Evolutionary conservation across 495 filamentous ascomycete species (phyloP), one percentile per base, ranked within the genome.

Genomic region (Achaetomiella virescens): DNA sequence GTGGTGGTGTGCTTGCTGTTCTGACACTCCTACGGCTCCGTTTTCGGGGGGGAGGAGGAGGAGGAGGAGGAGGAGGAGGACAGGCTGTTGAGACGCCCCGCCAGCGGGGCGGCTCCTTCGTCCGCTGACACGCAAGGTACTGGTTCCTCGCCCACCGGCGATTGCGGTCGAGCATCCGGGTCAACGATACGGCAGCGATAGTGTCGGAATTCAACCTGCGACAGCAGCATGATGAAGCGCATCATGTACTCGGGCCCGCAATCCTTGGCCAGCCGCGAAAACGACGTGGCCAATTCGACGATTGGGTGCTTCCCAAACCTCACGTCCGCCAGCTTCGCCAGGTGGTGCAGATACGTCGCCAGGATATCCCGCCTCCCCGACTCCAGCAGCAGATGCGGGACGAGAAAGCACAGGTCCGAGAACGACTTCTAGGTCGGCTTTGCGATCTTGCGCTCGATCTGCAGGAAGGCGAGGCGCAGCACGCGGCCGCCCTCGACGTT

Each of bases 401-500:
- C 54, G 21, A 63, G 52, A 24, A 69, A 52, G 41, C 66, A 69
- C 2, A 69, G 48, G 49, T 69, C 66, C 0, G 66, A 62, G 37
- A 66, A 66, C 17, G 58, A 54, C 29, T 69, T 69, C 55, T 65
- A 53, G 38, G 57, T 61, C 6, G 62, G 62, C 3, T 50, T 49
- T 11, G 55, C 49, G 4, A 69, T 43, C 15, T 63, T 61, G 25
- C 45, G 53, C 49, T 69, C 66, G 17, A 67, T 60, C 27, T 66
- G 60, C 1, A 69, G 42, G 41, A 69, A 69, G 46, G 66, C 66
- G 17, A 66, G 60, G 18, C 66, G 61, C 15, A 69, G 51, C 2
- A 69, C 49, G 7, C 57, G 57, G 9, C 66, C 66, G 15, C 58
- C 66, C n/a, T 61, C 44, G 1, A 55, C 17, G 50, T 65, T 55